Base-by-base conservation (phyloP, 805 yeast species). In the Candida morakotiae region DNA sequence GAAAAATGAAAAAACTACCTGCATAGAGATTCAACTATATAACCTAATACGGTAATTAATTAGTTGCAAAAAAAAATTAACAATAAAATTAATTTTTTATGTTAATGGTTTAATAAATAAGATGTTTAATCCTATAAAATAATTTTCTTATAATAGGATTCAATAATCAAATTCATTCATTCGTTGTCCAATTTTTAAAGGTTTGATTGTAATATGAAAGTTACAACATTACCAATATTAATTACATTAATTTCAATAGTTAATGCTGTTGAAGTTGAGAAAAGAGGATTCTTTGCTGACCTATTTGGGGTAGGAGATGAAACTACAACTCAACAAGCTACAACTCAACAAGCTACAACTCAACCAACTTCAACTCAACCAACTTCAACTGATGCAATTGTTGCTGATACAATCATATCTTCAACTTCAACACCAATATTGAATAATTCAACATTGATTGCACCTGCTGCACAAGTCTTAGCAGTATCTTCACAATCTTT, bases 331-430 rank as follows among this genome's bases (percentile, higher is more conserved):
- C 10, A 21, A n/a, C 39, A 35, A 15, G 37, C 41, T 3, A 18
- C 44, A 3, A 9, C 30, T 2, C 11, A 17, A 11, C 8, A 14
- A 32, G 29, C 28, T 16, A 13, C 29, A 4, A 3, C 5, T 24
- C 9, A 29, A 32, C 8, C 35, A n/a, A 13, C 24, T 26, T 3
- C 31, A 17, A 30, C 35, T 10, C 26, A 24, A 11, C 37, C 41
- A 19, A 34, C 42, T 5, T 25, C 44, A 25, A 28, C 44, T 5
- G 29, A 39, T 19, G 41, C 43, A n/a, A 22, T 42, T 5, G 13
- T 45, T 13, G 24, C 37, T 16, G 27, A 35, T 10, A 38, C 25
- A 22, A 26, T 39, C 3, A 33, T 20, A 9, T 16, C 35, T 17
- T 35, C 34, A 19, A 38, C 41, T 9, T 23, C 33, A n/a, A n/a